phyloP scores from a whole-genome alignment of 2,329 filamentous ascomycete species.

The Monilinia fructigena region DNA sequence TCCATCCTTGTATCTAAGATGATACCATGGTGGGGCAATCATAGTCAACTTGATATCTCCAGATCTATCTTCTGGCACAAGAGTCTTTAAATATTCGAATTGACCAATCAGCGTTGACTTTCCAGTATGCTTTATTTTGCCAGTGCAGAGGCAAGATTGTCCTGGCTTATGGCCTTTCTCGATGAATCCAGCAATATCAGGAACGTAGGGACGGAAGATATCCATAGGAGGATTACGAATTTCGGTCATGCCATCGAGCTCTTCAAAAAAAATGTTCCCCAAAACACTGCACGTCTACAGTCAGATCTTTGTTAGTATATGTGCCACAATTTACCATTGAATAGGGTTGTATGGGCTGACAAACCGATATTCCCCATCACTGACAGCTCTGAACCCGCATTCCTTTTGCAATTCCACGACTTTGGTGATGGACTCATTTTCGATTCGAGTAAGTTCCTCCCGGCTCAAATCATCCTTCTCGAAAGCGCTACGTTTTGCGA shows the following conservation, averaged over 20 bases:
- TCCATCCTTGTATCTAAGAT: conserved; percentile 58
- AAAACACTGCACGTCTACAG: conserved; percentile 35
- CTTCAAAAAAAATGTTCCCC: conserved; percentile 35
- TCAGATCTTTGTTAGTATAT: not conserved
- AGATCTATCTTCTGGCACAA: conserved; percentile 59
- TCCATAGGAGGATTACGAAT: conserved; percentile 39
- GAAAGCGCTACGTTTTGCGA: conserved; percentile 54
- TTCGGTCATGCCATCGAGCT: conserved; percentile 37
- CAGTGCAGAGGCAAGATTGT: conserved; percentile 47
- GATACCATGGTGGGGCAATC: conserved; percentile 67
- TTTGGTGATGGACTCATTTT: conserved; percentile 57
- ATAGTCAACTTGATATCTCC: conserved; percentile 70
- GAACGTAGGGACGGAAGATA: conserved; percentile 43
- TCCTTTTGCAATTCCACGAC: conserved; percentile 59
- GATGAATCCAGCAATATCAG: conserved; percentile 46
- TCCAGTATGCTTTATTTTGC: conserved; percentile 49
- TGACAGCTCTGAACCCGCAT: conserved; percentile 55
- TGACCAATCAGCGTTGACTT: conserved; percentile 52
- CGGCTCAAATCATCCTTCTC: conserved; percentile 49
- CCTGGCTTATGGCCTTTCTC: conserved; percentile 47
- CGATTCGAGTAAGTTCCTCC: conserved; percentile 48
- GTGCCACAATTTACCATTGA: not conserved
- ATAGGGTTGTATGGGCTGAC: not conserved
- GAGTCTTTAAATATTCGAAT: conserved; percentile 57
- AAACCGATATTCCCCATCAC: conserved; percentile 56